Evolutionary conservation across 495 filamentous ascomycete genomes (phyloP), one percentile per base, ranked within the genome.

Genomic region (Penicillium simplicissimum): DNA sequence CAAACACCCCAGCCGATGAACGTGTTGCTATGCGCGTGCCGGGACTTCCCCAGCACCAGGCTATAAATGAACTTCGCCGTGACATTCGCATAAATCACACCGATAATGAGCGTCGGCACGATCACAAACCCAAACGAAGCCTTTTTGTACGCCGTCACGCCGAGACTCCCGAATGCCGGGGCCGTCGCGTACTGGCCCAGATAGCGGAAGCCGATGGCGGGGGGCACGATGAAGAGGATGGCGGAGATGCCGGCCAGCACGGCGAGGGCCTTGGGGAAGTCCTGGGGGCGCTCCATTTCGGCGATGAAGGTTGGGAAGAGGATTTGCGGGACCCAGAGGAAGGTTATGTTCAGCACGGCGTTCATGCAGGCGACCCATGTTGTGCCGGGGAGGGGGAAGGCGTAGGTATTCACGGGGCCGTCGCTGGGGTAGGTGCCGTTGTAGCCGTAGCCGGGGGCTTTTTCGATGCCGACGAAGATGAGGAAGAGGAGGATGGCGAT

Each of bases 231-330:
- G 63, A 84, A 87, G 15, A 85, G 77, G 35, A 77, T 75, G 34
- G 74, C 76, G 6, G 82, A 82, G 60, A 85, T 79, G 0, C 58
- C 66, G 61, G 77, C 59, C 25, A 83, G 69, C 52, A 85, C 70
- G 49, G 78, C 79, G 17, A 80, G 70, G 1, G 84, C 74, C 55
- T 85, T 84, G 63, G 83, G 82, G 52, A 82, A 83, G 57, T 86
- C 81, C 47, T 84, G 77, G 0, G 84, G 84, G 23, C 68, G 68
- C 59, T 81, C 76, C 84, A 87, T 86, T 65, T 87, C 84, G 3
- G 83, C 76, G 57, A 86, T 83, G 58, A 86, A 76, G 37, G 79
- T 80, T 25, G 83, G 83, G 66, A 86, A 85, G 66, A 84, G 78
- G 63, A 85, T 79, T 57, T 80, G 77, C 0, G 78, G 76, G 8